Conservation (phyloP, 2,329 filamentous ascomycete genomes). For the Purpureocillium takamizusanense region DNA sequence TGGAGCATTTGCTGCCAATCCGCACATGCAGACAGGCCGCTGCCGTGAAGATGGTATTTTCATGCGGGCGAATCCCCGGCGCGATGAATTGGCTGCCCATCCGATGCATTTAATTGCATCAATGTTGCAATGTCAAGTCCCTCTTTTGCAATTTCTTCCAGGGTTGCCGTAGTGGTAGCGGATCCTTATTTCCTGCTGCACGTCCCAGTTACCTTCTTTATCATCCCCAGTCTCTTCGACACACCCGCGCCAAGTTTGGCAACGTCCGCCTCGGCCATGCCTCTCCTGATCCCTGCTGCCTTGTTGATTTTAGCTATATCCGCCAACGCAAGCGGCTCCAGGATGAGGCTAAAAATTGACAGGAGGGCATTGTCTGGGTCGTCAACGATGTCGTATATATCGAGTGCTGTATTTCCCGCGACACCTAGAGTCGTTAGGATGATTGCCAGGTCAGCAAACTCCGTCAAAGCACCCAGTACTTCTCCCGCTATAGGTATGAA, state of each 20-base stretch:
- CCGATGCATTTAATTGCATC: too few species aligned
- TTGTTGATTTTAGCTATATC: not conserved
- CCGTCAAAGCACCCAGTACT: not conserved
- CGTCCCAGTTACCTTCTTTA: too few species aligned
- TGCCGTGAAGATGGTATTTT: too few species aligned
- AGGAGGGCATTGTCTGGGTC: not conserved
- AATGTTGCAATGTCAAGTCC: too few species aligned
- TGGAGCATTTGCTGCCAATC: too few species aligned
- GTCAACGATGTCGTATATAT: not conserved
- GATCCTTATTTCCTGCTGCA: too few species aligned
- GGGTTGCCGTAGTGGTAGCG: too few species aligned
- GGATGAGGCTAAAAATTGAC: not conserved
- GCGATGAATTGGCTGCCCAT: too few species aligned
- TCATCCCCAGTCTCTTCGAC: too few species aligned
- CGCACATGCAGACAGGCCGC: too few species aligned
- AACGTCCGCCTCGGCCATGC: not conserved
- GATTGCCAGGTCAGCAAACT: not conserved
- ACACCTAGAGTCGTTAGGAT: not conserved
- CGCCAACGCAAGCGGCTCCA: not conserved
- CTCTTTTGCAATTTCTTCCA: too few species aligned
- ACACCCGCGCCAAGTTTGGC: not conserved
- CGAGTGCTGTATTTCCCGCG: not conserved
- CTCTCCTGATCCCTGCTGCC: not conserved
- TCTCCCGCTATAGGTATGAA: not conserved
- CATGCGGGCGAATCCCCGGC: too few species aligned